Evolutionary conservation across 2,329 filamentous ascomycete genomes (phyloP), one percentile per base, ranked within the genome.

Genomic region (Tolypocladium amazonense): DNA sequence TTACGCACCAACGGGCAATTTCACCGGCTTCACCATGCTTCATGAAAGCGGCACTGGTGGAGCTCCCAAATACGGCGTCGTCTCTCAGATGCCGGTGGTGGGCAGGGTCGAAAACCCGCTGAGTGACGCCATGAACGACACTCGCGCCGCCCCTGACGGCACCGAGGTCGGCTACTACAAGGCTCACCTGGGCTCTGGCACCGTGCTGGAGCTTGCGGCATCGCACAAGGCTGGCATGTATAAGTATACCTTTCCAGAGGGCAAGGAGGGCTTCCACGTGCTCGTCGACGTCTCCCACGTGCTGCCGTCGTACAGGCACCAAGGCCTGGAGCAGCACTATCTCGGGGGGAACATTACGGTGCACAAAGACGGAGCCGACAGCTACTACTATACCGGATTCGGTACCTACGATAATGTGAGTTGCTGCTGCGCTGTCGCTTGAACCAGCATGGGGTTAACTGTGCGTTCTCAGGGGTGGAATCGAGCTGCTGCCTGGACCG

Each of bases 41-140:
- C 85, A 88, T 64, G 84, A 87, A 67, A 82, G 81, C 62, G 85
- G 86, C 3, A 89, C 86, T 0, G 87, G 87, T 9, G 87, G 87
- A 1, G 84, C 84, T 1, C 85, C 87, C 1, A 89, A 88, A 69
- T 89, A 89, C 62, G 87, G 87, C 5, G 83, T 87, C 1, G 81
- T 86, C 38, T 76, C 81, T 1, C 84, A 86, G 69, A 76, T 86
- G 70, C 84, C 82, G 0, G 70, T 83, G 0, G 65, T 79, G 0
- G 82, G 81, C 0, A 68, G 67, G 20, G 70, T 85, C 50, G 65
- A 64, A 9, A 80, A 88, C 60, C 84, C 85, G 2, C 71, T 88
- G 30, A 76, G 72, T 5, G 79, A 82, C 62, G 73, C 81, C 62
- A 75, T 82, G 39, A 82, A 80, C n/a, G 76, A 85, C 30, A 78